Base-by-base conservation (phyloP, 1,139 yeast species). In the Geotrichum bryndzae region DNA sequence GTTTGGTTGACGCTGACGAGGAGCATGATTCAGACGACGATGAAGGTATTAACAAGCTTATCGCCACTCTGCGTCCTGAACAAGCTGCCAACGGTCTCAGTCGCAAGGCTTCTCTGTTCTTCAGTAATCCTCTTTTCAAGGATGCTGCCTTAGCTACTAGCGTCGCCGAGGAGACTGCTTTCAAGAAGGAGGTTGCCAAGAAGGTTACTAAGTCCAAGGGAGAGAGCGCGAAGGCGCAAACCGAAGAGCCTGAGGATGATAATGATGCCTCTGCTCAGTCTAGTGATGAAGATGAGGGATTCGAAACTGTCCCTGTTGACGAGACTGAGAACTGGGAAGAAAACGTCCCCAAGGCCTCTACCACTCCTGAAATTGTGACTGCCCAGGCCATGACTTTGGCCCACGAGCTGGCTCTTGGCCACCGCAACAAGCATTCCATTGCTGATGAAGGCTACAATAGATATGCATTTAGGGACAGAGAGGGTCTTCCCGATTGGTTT, bases 371-470 rank as follows among this genome's bases (percentile, higher is more conserved):
- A 66, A 79, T 92, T 66, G 96, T 95, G 29, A 91, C 97, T 1
- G 96, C 89, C 0, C 96, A 91, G 74, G 97, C 97, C 5, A 95
- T 95, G 99, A 94, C 99, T 0, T 79, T 94, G 70, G 99, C 99
- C 0, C 99, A 95, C 73, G 92, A 94, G 75, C 81, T 95, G 57
- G 99, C 99, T 0, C 76, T 90, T 45, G 97, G 97, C 2, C 91
- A 89, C 70, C 88, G 81, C 77, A 84, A 86, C 60, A 91, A 87
- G 74, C 86, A 89, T 69, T 96, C 92, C 69, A 79, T 94, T 64
- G 79, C 90, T 29, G 92, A 91, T 69, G 98, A 94, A 70, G 97
- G 97, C 46, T 89, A 88, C 75, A 90, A 94, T 74, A 84, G 90
- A 74, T 90, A 90, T 69, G 86, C 98, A 1, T 92, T 94, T 82